A percentile compares a stretch with the other conserved stretches of the same genome.
Evolutionary conservation across 2,329 filamentous ascomycete species (phyloP).

Genomic region (Helotiales sp.): DNA sequence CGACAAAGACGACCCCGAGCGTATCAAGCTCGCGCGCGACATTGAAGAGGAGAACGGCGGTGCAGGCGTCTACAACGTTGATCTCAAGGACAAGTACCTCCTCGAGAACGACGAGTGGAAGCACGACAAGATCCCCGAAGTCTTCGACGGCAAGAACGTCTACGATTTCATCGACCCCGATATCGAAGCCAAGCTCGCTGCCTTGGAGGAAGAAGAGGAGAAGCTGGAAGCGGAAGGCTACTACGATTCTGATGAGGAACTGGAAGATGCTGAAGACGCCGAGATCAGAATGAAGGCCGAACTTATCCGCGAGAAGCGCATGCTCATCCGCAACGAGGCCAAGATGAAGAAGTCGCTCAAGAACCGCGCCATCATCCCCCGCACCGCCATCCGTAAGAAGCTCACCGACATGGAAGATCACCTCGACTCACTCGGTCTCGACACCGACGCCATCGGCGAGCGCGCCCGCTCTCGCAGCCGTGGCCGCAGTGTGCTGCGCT

Average conservation of each 20-base stretch:
- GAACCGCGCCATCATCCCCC: slow-evolving; percentile 93
- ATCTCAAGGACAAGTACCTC: slow-evolving; percentile 86
- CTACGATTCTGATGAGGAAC: slow-evolving; percentile 82
- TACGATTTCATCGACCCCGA: slow-evolving; percentile 97
- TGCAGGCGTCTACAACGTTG: slow-evolving; percentile 93
- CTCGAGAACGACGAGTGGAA: slow-evolving; percentile 93
- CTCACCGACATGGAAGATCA: slow-evolving; percentile 86
- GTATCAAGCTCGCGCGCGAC: slow-evolving; percentile 80
- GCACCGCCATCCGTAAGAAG: slow-evolving; percentile 79
- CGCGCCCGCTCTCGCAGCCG: slow-evolving; percentile 74
- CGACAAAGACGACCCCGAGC: slow-evolving; percentile 86
- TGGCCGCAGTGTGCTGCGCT: slow-evolving; percentile 71
- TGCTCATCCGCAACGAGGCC: slow-evolving; percentile 90
- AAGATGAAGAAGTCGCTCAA: slow-evolving; percentile 96
- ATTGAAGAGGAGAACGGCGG: slow-evolving; percentile 91
- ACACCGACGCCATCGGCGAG: slow-evolving; percentile 74
- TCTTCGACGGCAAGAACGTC: slow-evolving; percentile 95
- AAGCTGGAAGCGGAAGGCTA: slow-evolving; percentile 88
- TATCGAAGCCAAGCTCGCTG: slow-evolving; percentile 89
- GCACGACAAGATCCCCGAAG: slow-evolving; percentile 91
- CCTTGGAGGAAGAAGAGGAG: slow-evolving; percentile 94
- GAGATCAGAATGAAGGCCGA: slow-evolving; percentile 92
- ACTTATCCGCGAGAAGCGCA: slow-evolving; percentile 92
- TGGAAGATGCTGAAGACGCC: slow-evolving; percentile 87
- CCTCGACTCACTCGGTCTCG: slow-evolving; percentile 83